Conservation (phyloP, 495 filamentous ascomycete species). For the Aspergillus bertholletiae region DNA sequence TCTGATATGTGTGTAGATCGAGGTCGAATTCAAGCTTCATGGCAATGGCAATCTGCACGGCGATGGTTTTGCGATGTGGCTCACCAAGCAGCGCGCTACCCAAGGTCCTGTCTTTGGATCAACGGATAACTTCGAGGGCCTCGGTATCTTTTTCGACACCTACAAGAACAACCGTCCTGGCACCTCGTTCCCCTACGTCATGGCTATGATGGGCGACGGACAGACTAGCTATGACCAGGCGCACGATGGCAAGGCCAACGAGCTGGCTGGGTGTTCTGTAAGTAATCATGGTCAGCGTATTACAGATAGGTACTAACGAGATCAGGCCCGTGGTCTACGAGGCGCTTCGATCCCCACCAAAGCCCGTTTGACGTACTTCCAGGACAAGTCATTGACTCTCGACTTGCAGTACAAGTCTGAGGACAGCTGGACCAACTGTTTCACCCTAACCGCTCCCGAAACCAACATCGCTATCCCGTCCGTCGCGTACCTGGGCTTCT, state of each 20-base stretch:
- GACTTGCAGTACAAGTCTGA: constrained; percentile 92
- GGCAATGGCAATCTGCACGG: constrained; percentile 84
- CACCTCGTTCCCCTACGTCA: constrained; percentile 92
- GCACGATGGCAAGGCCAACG: constrained; percentile 90
- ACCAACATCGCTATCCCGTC: constrained; percentile 76
- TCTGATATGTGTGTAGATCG: constrained; percentile 54
- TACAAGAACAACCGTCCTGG: constrained; percentile 99
- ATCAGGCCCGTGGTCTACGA: constrained; percentile 78
- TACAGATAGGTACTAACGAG: constrained; percentile 3
- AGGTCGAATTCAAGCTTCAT: constrained; percentile 90
- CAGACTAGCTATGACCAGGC: constrained; percentile 86
- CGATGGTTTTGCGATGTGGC: constrained; percentile 97
- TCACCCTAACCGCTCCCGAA: constrained; percentile 61
- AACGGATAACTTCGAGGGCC: constrained; percentile 85
- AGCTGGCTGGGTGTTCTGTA: constrained; percentile 90
- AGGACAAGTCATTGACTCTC: constrained; percentile 86
- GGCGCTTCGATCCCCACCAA: constrained; percentile 76
- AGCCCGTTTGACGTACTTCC: constrained; percentile 88
- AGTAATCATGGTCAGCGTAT: constrained; percentile 12
- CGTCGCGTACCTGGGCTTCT: constrained; percentile 93
- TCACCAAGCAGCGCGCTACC: constrained; percentile 86
- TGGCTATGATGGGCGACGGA: constrained; percentile 97
- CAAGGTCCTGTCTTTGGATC: constrained; percentile 85
- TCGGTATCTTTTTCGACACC: constrained; percentile 97
- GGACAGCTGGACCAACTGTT: constrained; percentile 86